Conservation (phyloP, 805 yeast genomes). For the Candida hispaniensis region DNA sequence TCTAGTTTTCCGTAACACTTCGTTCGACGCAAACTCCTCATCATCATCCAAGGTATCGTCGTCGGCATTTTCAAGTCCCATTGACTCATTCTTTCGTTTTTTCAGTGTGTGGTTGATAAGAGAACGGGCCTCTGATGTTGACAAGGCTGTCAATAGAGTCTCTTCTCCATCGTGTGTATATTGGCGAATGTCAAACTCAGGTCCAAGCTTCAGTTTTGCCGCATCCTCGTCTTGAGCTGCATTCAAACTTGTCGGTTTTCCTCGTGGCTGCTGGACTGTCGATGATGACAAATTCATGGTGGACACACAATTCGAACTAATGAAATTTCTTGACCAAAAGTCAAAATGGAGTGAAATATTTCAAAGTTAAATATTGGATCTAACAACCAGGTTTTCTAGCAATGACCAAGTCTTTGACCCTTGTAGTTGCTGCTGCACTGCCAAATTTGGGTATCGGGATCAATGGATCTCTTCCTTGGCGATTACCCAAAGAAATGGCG, state of each 20-base stretch:
- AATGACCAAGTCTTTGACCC: constrained; percentile 34
- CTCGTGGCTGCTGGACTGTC: constrained; percentile 62
- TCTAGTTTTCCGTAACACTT: constrained; percentile 83
- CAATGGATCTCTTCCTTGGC: constrained; percentile 81
- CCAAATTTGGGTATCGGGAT: constrained; percentile 80
- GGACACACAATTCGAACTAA: background rate
- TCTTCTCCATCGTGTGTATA: constrained; percentile 69
- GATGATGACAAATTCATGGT: constrained; percentile 81
- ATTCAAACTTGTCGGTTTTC: constrained; percentile 54
- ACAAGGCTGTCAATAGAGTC: constrained; percentile 70
- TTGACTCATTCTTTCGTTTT: constrained; percentile 46
- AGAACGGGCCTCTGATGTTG: constrained; percentile 80
- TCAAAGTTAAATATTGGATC: background rate
- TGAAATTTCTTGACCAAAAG: background rate
- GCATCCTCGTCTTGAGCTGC: constrained; percentile 90
- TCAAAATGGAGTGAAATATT: background rate
- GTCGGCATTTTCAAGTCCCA: constrained; percentile 27
- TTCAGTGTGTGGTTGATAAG: constrained; percentile 82
- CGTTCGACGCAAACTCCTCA: constrained; percentile 30
- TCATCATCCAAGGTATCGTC: constrained; percentile 30
- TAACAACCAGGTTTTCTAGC: too few relatives aligned
- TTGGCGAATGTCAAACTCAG: constrained; percentile 80
- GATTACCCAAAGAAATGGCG: constrained; percentile 69
- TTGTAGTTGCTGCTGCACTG: constrained; percentile 76
- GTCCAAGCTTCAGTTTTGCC: constrained; percentile 74